Evolutionary conservation across 2,329 filamentous ascomycete genomes (phyloP).

Genomic region (Huntiella omanensis): DNA sequence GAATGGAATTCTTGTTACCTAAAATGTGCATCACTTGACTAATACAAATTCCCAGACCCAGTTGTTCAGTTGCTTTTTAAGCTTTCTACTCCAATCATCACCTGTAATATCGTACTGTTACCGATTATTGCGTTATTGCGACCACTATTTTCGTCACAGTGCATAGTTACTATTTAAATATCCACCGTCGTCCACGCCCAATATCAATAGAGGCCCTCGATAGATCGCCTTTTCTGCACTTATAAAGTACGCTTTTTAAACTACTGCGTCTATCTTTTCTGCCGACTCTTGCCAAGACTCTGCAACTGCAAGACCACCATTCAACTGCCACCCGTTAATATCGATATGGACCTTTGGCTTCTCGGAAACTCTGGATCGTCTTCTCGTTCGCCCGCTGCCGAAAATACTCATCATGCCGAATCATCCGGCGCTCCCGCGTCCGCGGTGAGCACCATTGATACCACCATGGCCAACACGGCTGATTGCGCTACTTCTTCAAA

Average conservation of each 20-base stretch:
- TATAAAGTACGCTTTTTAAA: background rate
- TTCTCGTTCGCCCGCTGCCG: conserved; percentile 7
- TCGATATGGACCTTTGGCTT: conserved; percentile 10
- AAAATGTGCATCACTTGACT: conserved; percentile 15
- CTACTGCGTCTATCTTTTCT: too few relatives aligned
- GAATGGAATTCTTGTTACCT: conserved; percentile 14
- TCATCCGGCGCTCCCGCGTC: background rate
- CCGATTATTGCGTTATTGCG: too few relatives aligned
- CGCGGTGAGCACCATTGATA: background rate
- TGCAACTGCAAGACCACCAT: too few relatives aligned
- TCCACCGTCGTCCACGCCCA: too few relatives aligned
- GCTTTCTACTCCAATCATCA: conserved; percentile 6
- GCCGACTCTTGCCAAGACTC: too few relatives aligned
- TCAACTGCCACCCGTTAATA: background rate
- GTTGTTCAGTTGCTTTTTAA: background rate
- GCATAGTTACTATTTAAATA: too few relatives aligned
- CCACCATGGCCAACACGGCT: background rate
- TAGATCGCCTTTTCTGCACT: background rate
- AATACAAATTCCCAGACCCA: conserved; percentile 14
- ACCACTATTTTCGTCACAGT: too few relatives aligned
- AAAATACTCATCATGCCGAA: conserved; percentile 1
- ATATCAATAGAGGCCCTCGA: too few relatives aligned
- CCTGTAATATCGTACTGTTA: too few relatives aligned
- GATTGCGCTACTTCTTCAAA: background rate
- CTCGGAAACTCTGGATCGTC: conserved; percentile 2